A percentile compares a stretch with the other conserved stretches of the same genome.
phyloP scores from a whole-genome alignment of 2,329 filamentous ascomycete genomes.

The Chaetoscypha palmicola region DNA sequence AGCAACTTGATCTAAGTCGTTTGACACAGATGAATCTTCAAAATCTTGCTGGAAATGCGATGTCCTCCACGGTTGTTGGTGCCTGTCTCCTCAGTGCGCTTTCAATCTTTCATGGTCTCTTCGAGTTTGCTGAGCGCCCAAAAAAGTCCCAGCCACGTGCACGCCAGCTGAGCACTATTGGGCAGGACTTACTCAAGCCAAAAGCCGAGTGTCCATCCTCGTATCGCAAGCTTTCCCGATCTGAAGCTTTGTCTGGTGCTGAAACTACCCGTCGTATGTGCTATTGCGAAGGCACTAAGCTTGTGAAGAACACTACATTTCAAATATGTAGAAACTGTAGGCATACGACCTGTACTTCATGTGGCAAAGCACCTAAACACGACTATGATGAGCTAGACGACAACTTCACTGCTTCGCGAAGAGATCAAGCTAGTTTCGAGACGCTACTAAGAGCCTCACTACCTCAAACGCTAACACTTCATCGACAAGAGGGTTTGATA shows the following conservation, averaged over 20 bases:
- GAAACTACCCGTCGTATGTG: conserved; percentile 41
- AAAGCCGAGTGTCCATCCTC: background rate
- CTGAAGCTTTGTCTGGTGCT: conserved; percentile 18
- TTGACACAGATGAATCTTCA: conserved; percentile 57
- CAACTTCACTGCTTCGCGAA: conserved; percentile 23
- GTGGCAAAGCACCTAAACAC: conserved; percentile 45
- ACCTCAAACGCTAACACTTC: conserved; percentile 34
- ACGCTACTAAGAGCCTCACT: conserved; percentile 35
- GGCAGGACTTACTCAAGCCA: background rate
- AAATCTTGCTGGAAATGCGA: conserved; percentile 72
- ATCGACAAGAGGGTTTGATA: conserved; percentile 26
- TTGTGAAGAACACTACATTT: conserved; percentile 34
- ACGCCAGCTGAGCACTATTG: too few species aligned
- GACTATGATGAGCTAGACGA: conserved; percentile 20
- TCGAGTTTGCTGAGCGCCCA: conserved; percentile 1
- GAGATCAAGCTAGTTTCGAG: conserved; percentile 38
- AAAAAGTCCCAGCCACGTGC: too few species aligned
- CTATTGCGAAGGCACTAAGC: conserved; percentile 46
- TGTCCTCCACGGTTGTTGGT: conserved; percentile 67
- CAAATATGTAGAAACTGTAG: conserved; percentile 44
- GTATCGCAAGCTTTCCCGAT: conserved; percentile 11
- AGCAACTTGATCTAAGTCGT: conserved; percentile 54
- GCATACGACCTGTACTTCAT: conserved; percentile 47
- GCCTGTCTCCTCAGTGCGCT: conserved; percentile 54
- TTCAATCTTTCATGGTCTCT: conserved; percentile 30